Evolutionary conservation across 768 basidiomycete genomes (phyloP).

Genomic region (Sarcomyxa edulis): DNA sequence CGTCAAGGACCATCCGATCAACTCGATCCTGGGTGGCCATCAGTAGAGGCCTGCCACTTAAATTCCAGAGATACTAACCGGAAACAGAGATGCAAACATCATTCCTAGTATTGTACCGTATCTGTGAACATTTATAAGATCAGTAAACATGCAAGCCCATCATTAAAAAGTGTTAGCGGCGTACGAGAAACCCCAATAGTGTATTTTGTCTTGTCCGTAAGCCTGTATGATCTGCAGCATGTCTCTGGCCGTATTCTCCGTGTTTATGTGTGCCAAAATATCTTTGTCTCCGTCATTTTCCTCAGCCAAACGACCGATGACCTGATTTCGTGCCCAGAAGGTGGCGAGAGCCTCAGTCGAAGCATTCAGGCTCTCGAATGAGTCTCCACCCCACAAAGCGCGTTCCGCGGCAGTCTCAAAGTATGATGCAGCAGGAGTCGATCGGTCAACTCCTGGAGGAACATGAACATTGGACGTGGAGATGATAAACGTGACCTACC

Average conservation of each 20-base stretch:
- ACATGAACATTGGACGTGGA: not conserved
- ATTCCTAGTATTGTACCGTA: constrained; percentile 21
- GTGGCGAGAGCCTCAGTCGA: constrained; percentile 19
- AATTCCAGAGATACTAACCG: constrained; percentile 13
- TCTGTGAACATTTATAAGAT: constrained; percentile 9
- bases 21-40: constrained; percentile 19
- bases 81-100: constrained; percentile 28
- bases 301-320: constrained; percentile 26
- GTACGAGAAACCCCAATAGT: constrained; percentile 25
- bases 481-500: constrained; percentile 20
- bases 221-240: constrained; percentile 30
- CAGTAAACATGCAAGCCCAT: not conserved
- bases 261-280: constrained; percentile 24
- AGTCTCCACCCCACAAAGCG: constrained; percentile 16
- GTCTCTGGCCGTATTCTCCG: constrained; percentile 32
- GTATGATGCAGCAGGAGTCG: constrained; percentile 28
- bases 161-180: too few relatives aligned
- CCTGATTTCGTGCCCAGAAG: constrained; percentile 25
- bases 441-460: constrained; percentile 25
- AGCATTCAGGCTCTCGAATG: constrained; percentile 15
- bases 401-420: constrained; percentile 30
- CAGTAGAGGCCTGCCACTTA: not conserved
- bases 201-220: constrained; percentile 25
- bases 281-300: constrained; percentile 23
- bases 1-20: constrained; percentile 27